Conservation (phyloP, 148 eudicot genomes). For the Rhododendron molle region DNA sequence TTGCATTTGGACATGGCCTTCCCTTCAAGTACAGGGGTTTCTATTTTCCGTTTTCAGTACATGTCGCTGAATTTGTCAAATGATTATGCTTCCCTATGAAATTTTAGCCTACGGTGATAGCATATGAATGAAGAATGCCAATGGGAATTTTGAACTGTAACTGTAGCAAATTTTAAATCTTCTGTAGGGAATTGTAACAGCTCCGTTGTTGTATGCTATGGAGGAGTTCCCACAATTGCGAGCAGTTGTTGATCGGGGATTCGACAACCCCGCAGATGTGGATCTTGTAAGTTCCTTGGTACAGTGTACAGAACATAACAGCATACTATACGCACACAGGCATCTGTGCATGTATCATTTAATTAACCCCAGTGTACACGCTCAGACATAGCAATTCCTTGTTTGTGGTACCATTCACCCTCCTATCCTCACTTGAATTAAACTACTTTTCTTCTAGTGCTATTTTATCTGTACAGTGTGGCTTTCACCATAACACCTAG, state of each 20-base stretch:
- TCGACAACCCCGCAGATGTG: constrained; percentile 62
- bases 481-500: neutral
- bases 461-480: neutral
- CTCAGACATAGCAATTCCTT: neutral
- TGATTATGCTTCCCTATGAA: neutral
- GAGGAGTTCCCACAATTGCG: constrained; percentile 89
- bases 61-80: neutral
- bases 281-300: constrained; percentile 63
- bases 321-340: neutral
- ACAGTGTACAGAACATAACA: neutral
- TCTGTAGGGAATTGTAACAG: constrained; percentile 79
- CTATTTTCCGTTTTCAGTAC: neutral
- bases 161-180: constrained; percentile 2
- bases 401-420: neutral
- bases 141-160: neutral
- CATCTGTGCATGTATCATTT: neutral
- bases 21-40: neutral
- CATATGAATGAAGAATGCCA: neutral
- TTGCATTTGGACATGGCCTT: neutral
- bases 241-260: constrained; percentile 64
- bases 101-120: neutral
- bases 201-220: constrained; percentile 85
- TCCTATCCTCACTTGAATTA: neutral
- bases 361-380: neutral
- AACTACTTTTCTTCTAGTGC: neutral